Evolutionary conservation across 495 filamentous ascomycete species (phyloP).

Genomic region (Rostrohypoxylon terebratum): DNA sequence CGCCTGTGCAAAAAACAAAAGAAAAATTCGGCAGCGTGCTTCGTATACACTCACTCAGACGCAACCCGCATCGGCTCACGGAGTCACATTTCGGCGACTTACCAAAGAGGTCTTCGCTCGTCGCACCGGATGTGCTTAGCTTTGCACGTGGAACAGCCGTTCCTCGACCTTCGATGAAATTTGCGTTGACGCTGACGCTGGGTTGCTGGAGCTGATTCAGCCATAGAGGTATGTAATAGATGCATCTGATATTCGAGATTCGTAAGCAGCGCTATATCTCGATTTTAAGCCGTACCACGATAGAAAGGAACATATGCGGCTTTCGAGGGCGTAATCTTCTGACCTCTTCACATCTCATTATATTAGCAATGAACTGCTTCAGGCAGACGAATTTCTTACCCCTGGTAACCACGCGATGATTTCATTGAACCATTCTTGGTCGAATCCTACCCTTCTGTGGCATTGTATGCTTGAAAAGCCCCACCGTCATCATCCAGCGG

Average conservation of each 20-base stretch:
- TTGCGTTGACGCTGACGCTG: slow-evolving; percentile 49
- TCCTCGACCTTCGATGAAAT: slow-evolving; percentile 50
- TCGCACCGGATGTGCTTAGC: slow-evolving; percentile 52
- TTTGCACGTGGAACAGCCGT: slow-evolving; percentile 50
- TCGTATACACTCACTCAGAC: slow-evolving; percentile 31
- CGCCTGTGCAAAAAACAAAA: slow-evolving; percentile 27
- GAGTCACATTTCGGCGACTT: slow-evolving; percentile 35
- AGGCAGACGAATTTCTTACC: slow-evolving; percentile 39
- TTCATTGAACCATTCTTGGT: slow-evolving; percentile 38
- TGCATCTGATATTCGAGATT: background rate
- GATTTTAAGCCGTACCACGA: slow-evolving; percentile 15
- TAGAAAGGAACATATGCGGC: slow-evolving; percentile 10
- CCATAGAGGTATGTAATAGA: slow-evolving; percentile 29
- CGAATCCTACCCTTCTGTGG: slow-evolving; percentile 38
- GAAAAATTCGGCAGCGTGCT: slow-evolving; percentile 12
- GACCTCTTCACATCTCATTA: slow-evolving; percentile 29
- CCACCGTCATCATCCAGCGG: slow-evolving; percentile 28
- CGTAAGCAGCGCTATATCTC: slow-evolving; percentile 4
- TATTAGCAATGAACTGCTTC: slow-evolving; percentile 33
- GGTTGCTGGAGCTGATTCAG: slow-evolving; percentile 29
- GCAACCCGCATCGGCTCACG: slow-evolving; percentile 21
- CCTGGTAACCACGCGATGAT: slow-evolving; percentile 30
- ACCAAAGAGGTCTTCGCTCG: slow-evolving; percentile 52
- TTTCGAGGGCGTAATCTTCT: slow-evolving; percentile 11
- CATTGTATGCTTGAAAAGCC: slow-evolving; percentile 24